Base-by-base conservation (phyloP, 2,329 filamentous ascomycete species). In the Myriosclerotinia duriaeana region DNA sequence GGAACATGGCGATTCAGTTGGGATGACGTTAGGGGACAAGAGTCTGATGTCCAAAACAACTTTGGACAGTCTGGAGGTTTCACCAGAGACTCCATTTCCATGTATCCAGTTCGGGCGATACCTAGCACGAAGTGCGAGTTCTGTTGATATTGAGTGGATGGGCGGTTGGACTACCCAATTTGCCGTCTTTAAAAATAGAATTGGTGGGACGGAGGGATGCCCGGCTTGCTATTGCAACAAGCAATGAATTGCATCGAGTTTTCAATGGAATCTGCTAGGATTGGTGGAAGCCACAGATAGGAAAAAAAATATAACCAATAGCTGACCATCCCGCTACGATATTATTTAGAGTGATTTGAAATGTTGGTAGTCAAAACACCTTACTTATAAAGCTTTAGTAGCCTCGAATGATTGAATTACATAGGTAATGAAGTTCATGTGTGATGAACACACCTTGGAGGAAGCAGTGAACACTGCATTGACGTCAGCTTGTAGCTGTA, bases 51-150 rank as follows among this genome's bases (percentile, higher is more conserved):
- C 2, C 66, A 68, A 52, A 72, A 72, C 46, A 72, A 72, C 40
- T 72, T 72, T 46, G 69, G 69, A 8, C 70, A 72, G 34, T 46
- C 69, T 4, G 70, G 70, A 17, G 38, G 62, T 11, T 72, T 71
- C 38, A 20, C 8, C 6, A 36, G 55, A 20, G 22, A 34, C 3
- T 58, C 7, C 8, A 60, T 72, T 12, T 22, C 30, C 22, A 72
- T 72, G 69, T 72, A 72, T 64, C 70, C 70, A 3, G 61, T 52
- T 9, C 62, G 70, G 48, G 66, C 63, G 8, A 50, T 71, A 15
- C 46, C 67, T 6, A 71, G 69, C 48, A 46, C 40, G 36, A 71
- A 68, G 36, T 71, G 69, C 50, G 70, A 71, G 56, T 72, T 72
- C 44, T 72, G 69, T 64, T 71, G 48, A 67, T 53, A 15, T 61